Base-by-base conservation (phyloP, 257 asterid species). In the Lavandula angustifolia region DNA sequence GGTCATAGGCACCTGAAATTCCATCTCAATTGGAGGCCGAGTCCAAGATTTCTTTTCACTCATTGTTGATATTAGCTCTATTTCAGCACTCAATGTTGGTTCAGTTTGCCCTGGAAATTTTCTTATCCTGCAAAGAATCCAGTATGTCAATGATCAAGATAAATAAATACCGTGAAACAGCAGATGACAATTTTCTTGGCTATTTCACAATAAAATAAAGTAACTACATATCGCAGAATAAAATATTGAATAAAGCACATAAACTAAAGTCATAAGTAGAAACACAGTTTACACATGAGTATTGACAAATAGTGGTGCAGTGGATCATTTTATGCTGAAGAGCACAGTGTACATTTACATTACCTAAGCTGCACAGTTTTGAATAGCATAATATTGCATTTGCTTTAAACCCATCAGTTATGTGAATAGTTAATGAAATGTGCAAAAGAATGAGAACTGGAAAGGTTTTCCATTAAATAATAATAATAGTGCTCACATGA, bases 51-150 rank as follows among this genome's bases (percentile, higher is more conserved):
- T 94, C 91, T 94, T 94, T 69, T 94, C 99, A 22, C 82, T 85
- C 47, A 94, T 89, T 58, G 99, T 94, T 42, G 99, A 87, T 76
- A 94, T 94, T 77, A 94, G 81, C 81, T 94, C 99, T 60, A 94
- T 87, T 79, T 94, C 99, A 65, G 99, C 99, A 71, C 99, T 94
- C 82, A 94, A 64, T 54, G 99, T 94, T 48, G 99, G 87, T 75
- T 94, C 99, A 69, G 99, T 94, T 83, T 94, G 99, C 51, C 99
- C 99, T 18, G 99, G 99, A 69, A 94, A 94, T 81, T 94, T 94
- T 75, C 89, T 81, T 69, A 94, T 94, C 94, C 99, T 94, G 92
- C n/a, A 69, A 77, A 55, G 27, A 69, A 54, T 33, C 49, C 69
- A 66, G 35, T 41, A 66, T 31, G 37, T 17, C 54, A 60, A 71